phyloP scores from a whole-genome alignment of 345 rosid species.

The Acer campestre region DNA sequence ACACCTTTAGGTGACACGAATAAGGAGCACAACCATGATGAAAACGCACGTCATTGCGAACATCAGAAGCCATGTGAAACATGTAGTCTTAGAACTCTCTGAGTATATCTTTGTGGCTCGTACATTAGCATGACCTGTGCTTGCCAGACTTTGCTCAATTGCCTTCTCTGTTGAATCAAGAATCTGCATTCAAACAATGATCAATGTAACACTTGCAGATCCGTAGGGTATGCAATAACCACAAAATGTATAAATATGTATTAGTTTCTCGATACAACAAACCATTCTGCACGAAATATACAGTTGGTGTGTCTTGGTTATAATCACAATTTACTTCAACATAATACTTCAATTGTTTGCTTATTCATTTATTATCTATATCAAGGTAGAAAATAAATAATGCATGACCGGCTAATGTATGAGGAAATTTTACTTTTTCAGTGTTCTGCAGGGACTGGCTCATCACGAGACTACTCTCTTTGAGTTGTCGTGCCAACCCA shows the following conservation, averaged over 20 bases:
- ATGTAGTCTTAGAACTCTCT: conserved; percentile 71
- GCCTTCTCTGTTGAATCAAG: conserved; percentile 89
- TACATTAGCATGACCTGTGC: conserved; percentile 72
- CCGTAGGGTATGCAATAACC: not conserved
- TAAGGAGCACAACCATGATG: conserved; percentile 81
- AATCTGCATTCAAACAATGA: conserved; percentile 46
- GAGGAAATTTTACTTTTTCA: conserved; percentile 54
- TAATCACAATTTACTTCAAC: not conserved
- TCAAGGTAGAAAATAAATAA: not conserved
- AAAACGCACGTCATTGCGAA: conserved; percentile 72
- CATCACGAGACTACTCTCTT: conserved; percentile 85
- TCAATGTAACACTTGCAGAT: not conserved
- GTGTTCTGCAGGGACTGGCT: conserved; percentile 78
- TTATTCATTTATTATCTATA: not conserved
- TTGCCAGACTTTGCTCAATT: conserved; percentile 85
- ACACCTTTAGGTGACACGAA: conserved; percentile 62
- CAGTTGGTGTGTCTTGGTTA: not conserved
- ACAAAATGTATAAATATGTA: not conserved
- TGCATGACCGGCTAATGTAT: not conserved
- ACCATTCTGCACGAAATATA: too few species aligned
- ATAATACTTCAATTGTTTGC: not conserved
- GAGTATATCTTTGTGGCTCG: conserved; percentile 67
- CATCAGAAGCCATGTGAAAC: conserved; percentile 82
- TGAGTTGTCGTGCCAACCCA: conserved; percentile 79
- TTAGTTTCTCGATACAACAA: not conserved